Base-by-base conservation (phyloP, 768 basidiomycete genomes). In the Podaxis mareebaensis region DNA sequence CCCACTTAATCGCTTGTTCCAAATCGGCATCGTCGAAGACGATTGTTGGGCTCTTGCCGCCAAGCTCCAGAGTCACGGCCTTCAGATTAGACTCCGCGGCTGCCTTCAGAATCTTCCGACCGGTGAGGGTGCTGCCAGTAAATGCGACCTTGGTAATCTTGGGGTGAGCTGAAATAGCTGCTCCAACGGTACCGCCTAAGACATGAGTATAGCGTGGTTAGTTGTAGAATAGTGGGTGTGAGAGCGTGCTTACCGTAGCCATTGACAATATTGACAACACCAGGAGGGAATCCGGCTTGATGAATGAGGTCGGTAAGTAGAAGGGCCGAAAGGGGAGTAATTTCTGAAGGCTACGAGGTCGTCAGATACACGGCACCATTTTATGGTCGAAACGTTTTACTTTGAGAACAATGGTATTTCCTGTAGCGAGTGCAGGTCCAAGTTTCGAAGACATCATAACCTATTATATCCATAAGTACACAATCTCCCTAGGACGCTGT, bases 81-180 rank as follows among this genome's bases (percentile, higher is more conserved):
- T 94, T 94, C 69, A 93, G 72, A 71, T 93, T 94, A 26, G 83
- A 83, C 71, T 86, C 80, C 0, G 89, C 82, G 1, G 92, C 83
- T 3, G 90, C 88, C 67, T 89, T 83, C 78, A 90, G 75, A 72
- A 93, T 81, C 67, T 82, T 85, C 51, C 90, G 83, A 1, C 92
- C 93, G 42, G 85, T 83, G 48, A 86, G 75, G 5, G 90, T 91
- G 58, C 86, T 88, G 4, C 92, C 91, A 3, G 92, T 93, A 76
- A 93, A 93, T 0, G 91, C 87, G 24, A 92, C 76, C 74, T 92
- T 92, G 58, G 84, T 80, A 65, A 93, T 88, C 12, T 75, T 74
- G 68, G 79, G 80, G 75, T 93, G 90, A 53, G 81, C 79, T 3
- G 83, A 71, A 66, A 93, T 87, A 17, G 91, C 90, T 26, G 83